Evolutionary conservation across 371 early-diverging fungal genomes (phyloP).

Genomic region (Mucor indicus): DNA sequence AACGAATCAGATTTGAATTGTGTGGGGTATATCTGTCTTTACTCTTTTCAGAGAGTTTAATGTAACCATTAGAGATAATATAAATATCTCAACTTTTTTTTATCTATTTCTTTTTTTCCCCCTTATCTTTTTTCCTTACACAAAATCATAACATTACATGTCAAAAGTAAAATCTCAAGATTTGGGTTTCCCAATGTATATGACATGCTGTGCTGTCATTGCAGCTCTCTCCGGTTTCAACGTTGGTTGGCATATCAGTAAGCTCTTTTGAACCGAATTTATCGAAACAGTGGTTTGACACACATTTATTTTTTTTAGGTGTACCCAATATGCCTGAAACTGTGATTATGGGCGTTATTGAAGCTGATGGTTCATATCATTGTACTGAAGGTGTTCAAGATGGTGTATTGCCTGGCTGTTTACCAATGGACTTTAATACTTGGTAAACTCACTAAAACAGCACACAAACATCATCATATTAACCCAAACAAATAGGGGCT

Average conservation of each 20-base stretch:
- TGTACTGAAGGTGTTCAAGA: conserved; percentile 26
- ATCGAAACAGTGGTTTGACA: background rate
- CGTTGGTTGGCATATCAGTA: conserved; percentile 48
- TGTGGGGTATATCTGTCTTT: too few relatives aligned
- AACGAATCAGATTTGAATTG: too few relatives aligned
- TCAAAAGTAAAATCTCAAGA: conserved; percentile 42
- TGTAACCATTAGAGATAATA: too few relatives aligned
- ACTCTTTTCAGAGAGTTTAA: too few relatives aligned
- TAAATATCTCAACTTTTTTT: too few relatives aligned
- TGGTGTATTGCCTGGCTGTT: conserved; percentile 34
- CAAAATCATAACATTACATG: too few relatives aligned
- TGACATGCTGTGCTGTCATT: conserved; percentile 33
- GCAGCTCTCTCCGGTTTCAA: conserved; percentile 45
- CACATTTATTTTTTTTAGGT: conserved; percentile 19
- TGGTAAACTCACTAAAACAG: conserved; percentile 18
- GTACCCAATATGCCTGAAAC: conserved; percentile 48
- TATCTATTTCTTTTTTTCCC: too few relatives aligned
- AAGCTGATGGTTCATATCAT: conserved; percentile 10
- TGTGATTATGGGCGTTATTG: conserved; percentile 26
- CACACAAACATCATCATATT: background rate
- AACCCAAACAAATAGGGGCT: conserved; percentile 31
- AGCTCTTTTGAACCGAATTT: too few relatives aligned
- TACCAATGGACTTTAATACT: conserved; percentile 37
- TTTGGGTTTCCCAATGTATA: conserved; percentile 31
- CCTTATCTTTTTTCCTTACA: too few relatives aligned